A percentile compares a stretch with the other conserved stretches of the same genome.
phyloP scores from a whole-genome alignment of 768 basidiomycete genomes.

The Suillus subluteus region DNA sequence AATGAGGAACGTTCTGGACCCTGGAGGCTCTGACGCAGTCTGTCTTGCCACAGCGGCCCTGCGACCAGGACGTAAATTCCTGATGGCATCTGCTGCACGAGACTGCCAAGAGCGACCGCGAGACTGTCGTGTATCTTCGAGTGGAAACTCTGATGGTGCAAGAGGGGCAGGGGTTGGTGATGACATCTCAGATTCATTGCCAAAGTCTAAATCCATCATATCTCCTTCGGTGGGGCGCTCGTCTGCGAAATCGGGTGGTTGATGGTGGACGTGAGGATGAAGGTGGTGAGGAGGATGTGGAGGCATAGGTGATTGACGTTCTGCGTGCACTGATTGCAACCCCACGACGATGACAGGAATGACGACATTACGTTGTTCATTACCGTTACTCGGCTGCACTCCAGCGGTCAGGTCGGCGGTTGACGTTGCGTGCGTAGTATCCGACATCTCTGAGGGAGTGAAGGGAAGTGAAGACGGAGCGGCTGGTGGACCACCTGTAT shows the following conservation, averaged over 20 bases:
- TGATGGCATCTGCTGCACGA: conserved; percentile 64
- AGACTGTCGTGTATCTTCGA: conserved; percentile 21
- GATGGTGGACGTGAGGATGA: conserved; percentile 16
- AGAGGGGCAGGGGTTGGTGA: conserved; percentile 23
- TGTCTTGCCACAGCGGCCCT: conserved; percentile 25
- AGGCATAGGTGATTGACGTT: conserved; percentile 35
- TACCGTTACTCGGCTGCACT: conserved; percentile 8
- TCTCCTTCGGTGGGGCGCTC: conserved; percentile 27
- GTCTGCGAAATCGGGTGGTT: conserved; percentile 20
- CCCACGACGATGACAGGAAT: conserved; percentile 87
- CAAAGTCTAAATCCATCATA: conserved; percentile 30
- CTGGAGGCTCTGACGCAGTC: conserved; percentile 27
- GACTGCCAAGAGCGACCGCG: conserved; percentile 57
- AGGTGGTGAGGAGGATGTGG: conserved; percentile 20
- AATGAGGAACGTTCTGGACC: conserved; percentile 81
- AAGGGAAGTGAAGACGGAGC: conserved; percentile 15
- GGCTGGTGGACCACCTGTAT: conserved; percentile 23
- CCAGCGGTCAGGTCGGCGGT: conserved; percentile 14
- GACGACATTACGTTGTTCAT: conserved; percentile 50
- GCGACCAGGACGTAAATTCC: conserved; percentile 52
- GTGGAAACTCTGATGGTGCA: conserved; percentile 20
- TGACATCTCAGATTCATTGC: conserved; percentile 5
- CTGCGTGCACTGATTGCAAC: conserved; percentile 70
- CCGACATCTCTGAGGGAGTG: conserved; percentile 22
- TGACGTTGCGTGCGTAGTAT: conserved; percentile 15